A percentile compares a stretch with the other conserved stretches of the same genome.
These are phyloP conservation scores for Termitomyces sp. DNA, from an alignment of 768 basidiomycete genomes.

Conservation along the genomic window DNA sequence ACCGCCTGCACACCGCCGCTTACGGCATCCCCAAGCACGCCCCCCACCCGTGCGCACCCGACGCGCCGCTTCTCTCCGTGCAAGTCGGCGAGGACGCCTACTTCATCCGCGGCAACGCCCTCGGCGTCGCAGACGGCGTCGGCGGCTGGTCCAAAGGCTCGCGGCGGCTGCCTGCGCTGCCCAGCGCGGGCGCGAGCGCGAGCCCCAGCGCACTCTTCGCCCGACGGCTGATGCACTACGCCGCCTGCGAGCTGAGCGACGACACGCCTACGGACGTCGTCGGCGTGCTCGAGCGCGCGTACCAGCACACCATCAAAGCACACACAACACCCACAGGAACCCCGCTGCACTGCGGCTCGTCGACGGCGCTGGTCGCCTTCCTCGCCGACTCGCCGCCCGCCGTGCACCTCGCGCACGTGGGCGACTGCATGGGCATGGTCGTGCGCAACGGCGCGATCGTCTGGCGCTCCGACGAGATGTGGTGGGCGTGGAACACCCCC, in stretches of 20 bases:
- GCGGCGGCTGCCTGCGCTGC: not conserved
- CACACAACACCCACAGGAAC: conserved; percentile 36
- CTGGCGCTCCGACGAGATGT: conserved; percentile 92
- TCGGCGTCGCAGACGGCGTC: conserved; percentile 95
- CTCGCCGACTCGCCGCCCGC: conserved; percentile 52
- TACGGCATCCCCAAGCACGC: conserved; percentile 71
- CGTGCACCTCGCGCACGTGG: conserved; percentile 78
- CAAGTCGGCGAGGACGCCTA: conserved; percentile 94
- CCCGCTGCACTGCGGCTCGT: conserved; percentile 55
- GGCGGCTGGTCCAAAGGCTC: conserved; percentile 62
- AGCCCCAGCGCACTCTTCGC: conserved; percentile 57
- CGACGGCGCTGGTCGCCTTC: conserved; percentile 63
- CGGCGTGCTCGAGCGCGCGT: conserved; percentile 63
- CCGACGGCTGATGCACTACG: conserved; percentile 81
- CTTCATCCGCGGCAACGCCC: conserved; percentile 73
- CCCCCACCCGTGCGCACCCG: conserved; percentile 18
- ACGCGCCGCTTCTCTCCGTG: conserved; percentile 44
- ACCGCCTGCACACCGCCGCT: conserved; percentile 67
- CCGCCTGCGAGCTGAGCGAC: conserved; percentile 46
- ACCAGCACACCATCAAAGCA: conserved; percentile 56
- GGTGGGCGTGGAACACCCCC: conserved; percentile 63
- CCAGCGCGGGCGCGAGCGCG: too few species aligned
- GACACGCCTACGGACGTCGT: conserved; percentile 59
- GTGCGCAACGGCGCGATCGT: conserved; percentile 73
- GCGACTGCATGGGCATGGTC: conserved; percentile 85